Base-by-base conservation (phyloP, 2,329 filamentous ascomycete genomes). In the Trichoderma oligosporum region DNA sequence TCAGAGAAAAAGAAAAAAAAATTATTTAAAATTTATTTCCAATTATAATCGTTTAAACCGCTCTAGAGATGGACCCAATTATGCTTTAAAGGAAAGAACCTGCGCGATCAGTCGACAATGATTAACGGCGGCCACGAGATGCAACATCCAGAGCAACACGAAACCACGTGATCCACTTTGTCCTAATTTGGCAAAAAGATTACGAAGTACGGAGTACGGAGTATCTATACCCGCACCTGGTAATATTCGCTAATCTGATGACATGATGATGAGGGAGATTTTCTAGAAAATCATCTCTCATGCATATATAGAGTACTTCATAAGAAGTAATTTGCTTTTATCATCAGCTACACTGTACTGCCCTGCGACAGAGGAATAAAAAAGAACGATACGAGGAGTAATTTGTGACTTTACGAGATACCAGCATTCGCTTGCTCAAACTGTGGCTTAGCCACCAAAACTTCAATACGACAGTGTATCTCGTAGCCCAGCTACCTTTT, bases 91-190 rank as follows among this genome's bases (percentile, higher is more conserved):
- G 60, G 7, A 14, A 9, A 41, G n/a, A 46, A 31, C 16, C 9
- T 24, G 18, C 48, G 11, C 29, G 12, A 7, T 45, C 20, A 45
- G 7, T 35, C 18, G 24, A 9, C 2, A 24, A 29, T n/a, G 12
- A 38, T 33, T 55, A 24, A 41, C 11, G 56, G 54, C 58, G 60
- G 59, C 56, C 54, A 59, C 56, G 62, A 52, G 47, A 56, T 57
- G 60, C 59, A 57, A 59, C 51, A 56, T 55, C 57, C 14, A 39
- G 20, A 49, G 57, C 57, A 52, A 65, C 68, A 59, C 68, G 68
- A 62, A 44, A 47, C 44, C 68, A 70, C 64, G 67, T 70, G 68
- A 66, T 3, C 14, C 16, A 20, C 11, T 24, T 36, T 54, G 29
- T 45, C 51, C 51, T 8, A 36, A 45, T 36, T 20, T 22, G 52